A percentile compares a stretch with the other conserved stretches of the same genome.
Conservation (phyloP, 192 early-diverging fungal genomes). For the Allomyces javanicus region DNA sequence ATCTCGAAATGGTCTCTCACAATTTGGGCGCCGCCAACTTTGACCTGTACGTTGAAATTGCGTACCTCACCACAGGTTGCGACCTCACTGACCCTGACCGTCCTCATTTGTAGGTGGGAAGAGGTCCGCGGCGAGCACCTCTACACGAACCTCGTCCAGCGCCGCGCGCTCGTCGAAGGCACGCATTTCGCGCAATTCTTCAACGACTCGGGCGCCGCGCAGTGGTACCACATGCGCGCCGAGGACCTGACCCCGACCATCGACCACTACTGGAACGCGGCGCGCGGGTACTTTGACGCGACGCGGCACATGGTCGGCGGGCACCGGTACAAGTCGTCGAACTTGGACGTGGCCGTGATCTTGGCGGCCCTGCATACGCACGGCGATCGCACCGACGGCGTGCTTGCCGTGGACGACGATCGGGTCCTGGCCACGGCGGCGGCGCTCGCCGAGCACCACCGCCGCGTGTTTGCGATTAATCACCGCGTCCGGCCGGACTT, state of each 20-base stretch:
- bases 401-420: constrained; percentile 8
- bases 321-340: constrained; percentile 18
- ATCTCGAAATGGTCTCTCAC: constrained; percentile 36
- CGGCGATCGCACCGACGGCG: constrained; percentile 6
- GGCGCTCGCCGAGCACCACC: constrained; percentile 9
- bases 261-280: constrained; percentile 22
- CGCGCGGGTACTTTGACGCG: constrained; percentile 12
- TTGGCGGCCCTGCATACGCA: constrained; percentile 30
- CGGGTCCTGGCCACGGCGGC: constrained; percentile 14
- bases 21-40: constrained; percentile 20
- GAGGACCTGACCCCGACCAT: constrained; percentile 12
- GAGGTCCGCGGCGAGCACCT: constrained; percentile 48
- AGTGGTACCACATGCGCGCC: constrained; percentile 17
- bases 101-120: constrained; percentile 31
- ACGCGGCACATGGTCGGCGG: constrained; percentile 21
- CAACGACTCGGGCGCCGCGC: constrained; percentile 14
- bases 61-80: too few relatives aligned
- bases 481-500: background rate
- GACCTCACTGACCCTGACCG: too few relatives aligned
- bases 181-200: constrained; percentile 20
- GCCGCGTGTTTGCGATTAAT: constrained; percentile 27
- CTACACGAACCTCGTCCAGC: constrained; percentile 44
- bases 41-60: constrained; percentile 19
- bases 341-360: constrained; percentile 36
- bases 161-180: constrained; percentile 31